A percentile compares a stretch with the other conserved stretches of the same genome.
phyloP scores from a whole-genome alignment of 1,139 yeast genomes.

The Hyphopichia khmerensis region DNA sequence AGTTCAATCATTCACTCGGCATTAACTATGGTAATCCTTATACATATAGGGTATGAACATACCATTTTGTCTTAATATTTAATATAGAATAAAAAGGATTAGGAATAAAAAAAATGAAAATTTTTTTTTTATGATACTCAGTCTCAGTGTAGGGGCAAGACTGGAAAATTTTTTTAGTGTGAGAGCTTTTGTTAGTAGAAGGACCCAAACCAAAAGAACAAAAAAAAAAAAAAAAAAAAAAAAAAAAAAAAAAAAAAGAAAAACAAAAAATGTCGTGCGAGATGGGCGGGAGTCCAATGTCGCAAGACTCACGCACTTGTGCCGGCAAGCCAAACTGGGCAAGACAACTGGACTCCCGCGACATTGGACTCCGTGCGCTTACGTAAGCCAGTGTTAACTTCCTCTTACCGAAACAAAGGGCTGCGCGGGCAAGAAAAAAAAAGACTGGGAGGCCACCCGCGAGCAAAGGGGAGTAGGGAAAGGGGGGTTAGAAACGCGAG shows the following conservation, averaged over 20 bases:
- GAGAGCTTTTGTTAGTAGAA: neutral
- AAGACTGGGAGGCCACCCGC: too few species aligned
- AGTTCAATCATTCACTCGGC: neutral
- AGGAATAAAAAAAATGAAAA: constrained; percentile 1
- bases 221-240: neutral
- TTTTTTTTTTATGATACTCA: constrained; percentile 1
- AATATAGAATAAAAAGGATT: neutral
- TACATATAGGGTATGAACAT: constrained; percentile 3
- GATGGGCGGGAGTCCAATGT: too few species aligned
- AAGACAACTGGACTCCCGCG: too few species aligned
- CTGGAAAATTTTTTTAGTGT: neutral
- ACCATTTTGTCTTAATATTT: constrained; percentile 7
- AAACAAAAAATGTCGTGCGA: neutral
- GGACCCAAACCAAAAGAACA: too few species aligned
- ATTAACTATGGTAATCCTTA: neutral
- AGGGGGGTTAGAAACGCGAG: too few species aligned
- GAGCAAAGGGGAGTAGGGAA: too few species aligned
- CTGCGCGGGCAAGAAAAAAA: too few species aligned
- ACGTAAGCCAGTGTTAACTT: too few species aligned
- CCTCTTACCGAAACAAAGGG: too few species aligned
- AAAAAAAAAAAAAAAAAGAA: neutral
- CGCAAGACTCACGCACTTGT: too few species aligned
- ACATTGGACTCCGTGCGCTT: too few species aligned
- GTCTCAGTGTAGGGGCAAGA: neutral
- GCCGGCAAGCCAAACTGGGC: too few species aligned